Evolutionary conservation across 176 grass and related monocot species (phyloP).

Genomic region (Dendrocalamus sinicus): DNA sequence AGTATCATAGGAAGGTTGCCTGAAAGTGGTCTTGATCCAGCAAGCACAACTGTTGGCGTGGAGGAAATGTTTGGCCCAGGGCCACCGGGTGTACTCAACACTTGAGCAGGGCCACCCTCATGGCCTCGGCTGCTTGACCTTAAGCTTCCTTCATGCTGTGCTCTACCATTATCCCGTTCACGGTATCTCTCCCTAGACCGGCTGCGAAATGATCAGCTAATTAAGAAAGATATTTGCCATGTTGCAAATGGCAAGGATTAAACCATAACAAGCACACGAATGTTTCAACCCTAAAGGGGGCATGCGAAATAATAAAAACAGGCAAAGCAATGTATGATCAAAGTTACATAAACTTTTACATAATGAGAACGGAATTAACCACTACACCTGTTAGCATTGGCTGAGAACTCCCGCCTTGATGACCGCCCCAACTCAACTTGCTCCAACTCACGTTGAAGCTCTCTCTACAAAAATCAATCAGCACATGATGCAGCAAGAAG

Average conservation of each 20-base stretch:
- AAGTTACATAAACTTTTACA: background rate
- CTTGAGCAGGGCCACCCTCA: slow-evolving; percentile 41
- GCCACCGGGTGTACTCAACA: background rate
- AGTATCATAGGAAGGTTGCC: slow-evolving; percentile 80
- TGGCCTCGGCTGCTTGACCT: slow-evolving; percentile 71
- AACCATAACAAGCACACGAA: background rate
- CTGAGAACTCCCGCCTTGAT: slow-evolving; percentile 73
- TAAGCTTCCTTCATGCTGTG: slow-evolving; percentile 66
- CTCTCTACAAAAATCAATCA: slow-evolving; percentile 63
- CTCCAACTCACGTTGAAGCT: slow-evolving; percentile 85
- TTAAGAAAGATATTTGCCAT: background rate
- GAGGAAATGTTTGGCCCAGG: slow-evolving; percentile 36
- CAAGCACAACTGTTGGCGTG: slow-evolving; percentile 50
- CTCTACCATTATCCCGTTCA: slow-evolving; percentile 72
- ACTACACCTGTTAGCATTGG: slow-evolving; percentile 64
- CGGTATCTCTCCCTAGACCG: slow-evolving; percentile 80
- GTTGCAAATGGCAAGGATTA: background rate
- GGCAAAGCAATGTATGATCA: background rate
- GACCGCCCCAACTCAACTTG: slow-evolving; percentile 84
- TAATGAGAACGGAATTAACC: background rate
- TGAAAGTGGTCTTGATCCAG: slow-evolving; percentile 56
- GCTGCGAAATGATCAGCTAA: slow-evolving; percentile 37
- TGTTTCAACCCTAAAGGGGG: background rate
- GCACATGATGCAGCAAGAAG: background rate
- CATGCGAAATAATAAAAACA: background rate